phyloP scores from a whole-genome alignment of 371 early-diverging fungal species.

The Coemansia sp. region DNA sequence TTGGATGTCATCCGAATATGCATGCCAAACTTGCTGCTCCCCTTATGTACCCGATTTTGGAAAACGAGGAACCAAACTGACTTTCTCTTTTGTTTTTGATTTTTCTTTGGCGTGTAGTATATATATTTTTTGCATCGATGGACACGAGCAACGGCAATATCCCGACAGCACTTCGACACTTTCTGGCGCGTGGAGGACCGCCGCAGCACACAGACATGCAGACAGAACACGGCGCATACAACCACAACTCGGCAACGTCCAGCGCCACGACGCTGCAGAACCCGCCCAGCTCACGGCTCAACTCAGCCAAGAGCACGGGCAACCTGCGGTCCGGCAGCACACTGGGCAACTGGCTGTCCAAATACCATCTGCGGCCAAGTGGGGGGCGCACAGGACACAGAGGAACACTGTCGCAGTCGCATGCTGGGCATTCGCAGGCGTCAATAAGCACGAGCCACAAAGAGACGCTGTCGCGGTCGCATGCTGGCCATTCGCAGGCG shows the following conservation, averaged over 20 bases:
- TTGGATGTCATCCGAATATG: neutral
- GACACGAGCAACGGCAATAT: slow-evolving; percentile 31
- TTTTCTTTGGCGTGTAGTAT: neutral
- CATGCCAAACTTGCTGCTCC: neutral
- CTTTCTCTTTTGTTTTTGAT: neutral
- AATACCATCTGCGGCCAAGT: slow-evolving; percentile 33
- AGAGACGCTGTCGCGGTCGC: slow-evolving; percentile 3
- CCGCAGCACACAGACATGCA: slow-evolving; percentile 16
- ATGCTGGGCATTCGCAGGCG: neutral
- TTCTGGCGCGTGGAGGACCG: slow-evolving; percentile 23
- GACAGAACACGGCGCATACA: slow-evolving; percentile 12
- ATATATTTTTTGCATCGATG: slow-evolving; percentile 11
- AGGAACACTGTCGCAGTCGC: slow-evolving; percentile 2
- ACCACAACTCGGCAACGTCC: slow-evolving; percentile 30
- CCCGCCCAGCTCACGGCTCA: slow-evolving; percentile 13
- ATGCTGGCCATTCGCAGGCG: neutral
- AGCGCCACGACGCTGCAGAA: slow-evolving; percentile 30
- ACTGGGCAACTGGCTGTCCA: slow-evolving; percentile 41
- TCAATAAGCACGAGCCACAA: slow-evolving; percentile 8
- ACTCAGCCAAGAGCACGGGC: slow-evolving; percentile 34
- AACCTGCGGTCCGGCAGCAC: slow-evolving; percentile 42
- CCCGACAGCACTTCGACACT: slow-evolving; percentile 34
- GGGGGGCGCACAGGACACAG: slow-evolving; percentile 7
- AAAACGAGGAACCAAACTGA: neutral
- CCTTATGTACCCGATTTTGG: neutral